Evolutionary conservation across 2,329 filamentous ascomycete species (phyloP), one percentile per base, ranked within the genome.

Genomic region (Coniella lustricola): DNA sequence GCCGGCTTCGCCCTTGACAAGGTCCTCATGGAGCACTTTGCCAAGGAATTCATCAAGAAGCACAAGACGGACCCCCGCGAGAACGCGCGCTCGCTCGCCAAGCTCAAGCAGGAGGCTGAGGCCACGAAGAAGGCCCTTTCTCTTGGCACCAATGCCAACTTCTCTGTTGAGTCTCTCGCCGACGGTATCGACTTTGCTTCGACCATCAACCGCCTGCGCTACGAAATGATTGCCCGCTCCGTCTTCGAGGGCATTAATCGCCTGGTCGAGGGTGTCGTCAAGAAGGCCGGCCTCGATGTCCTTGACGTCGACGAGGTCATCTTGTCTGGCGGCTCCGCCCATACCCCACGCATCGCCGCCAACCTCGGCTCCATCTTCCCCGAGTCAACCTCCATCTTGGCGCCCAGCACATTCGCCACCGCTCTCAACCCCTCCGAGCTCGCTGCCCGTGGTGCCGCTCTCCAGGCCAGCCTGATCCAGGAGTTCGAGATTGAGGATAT

Each of bases 41-140:
- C 91, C 59, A 98, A 98, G 77, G 93, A 98, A 70, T 98, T 98
- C 72, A 79, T 93, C 63, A 97, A 98, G 81, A 95, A 95, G 78
- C 81, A 97, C 79, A 85, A 84, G 72, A 81, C 81, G 50, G 93
- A 97, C 67, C 93, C 93, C 18, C 81, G 90, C 58, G 78, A 84
- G 63, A 88, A 93, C 64, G 76, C 84, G 48, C 84, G 84, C 60
- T 85, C 86, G 60, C 72, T 96, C 59, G 90, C 93, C 53, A 98
- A 97, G 78, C 75, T 98, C 57, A 91, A 89, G 69, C 77, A 90
- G 41, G 93, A 97, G 74, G 80, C 89, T 56, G 93, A 98, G 72
- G 79, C 84, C 42, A 85, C 90, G 59, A 96, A 95, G 79, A 93
- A 93, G 74, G 84, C 90, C 18, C 80, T 98, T 52, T 93, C 86